These are phyloP conservation scores for Cystobasidium tubakii DNA, from an alignment of 768 basidiomycete genomes.

Conservation along the genomic window DNA sequence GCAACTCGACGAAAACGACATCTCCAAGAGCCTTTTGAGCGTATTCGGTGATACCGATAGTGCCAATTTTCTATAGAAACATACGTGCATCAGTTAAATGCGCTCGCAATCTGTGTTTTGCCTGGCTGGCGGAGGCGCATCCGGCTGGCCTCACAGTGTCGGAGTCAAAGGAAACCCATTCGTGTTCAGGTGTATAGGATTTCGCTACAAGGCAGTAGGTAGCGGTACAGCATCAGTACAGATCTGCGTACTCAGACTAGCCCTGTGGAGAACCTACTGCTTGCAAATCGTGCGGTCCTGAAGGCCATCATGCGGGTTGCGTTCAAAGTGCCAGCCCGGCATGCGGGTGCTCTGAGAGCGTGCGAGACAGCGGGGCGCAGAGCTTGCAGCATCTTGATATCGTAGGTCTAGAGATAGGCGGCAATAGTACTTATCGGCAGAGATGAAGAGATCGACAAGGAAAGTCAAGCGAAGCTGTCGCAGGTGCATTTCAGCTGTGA, in stretches of 20 bases:
- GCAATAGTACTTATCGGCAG: no score
- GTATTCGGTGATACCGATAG: slow-evolving; percentile 79
- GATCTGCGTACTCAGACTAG: neutral
- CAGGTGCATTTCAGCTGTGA: no score
- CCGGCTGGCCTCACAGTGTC: slow-evolving; percentile 50
- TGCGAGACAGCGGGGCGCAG: neutral
- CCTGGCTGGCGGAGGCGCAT: neutral
- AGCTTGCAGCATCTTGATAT: neutral
- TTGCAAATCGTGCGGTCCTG: slow-evolving; percentile 10
- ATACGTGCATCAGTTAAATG: neutral
- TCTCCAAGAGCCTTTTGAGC: slow-evolving; percentile 89
- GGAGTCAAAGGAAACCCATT: slow-evolving; percentile 74
- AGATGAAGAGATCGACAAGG: neutral
- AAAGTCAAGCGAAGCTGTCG: neutral
- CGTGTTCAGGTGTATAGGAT: slow-evolving; percentile 75
- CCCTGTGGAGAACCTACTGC: slow-evolving; percentile 14
- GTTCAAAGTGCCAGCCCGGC: neutral
- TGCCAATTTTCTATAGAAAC: slow-evolving; percentile 59
- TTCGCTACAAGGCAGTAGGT: slow-evolving; percentile 2
- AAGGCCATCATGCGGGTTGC: neutral
- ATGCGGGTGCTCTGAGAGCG: neutral
- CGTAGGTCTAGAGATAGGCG: no score
- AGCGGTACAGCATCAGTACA: neutral
- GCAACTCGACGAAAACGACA: slow-evolving; percentile 94
- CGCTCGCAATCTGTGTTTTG: neutral